A percentile compares a stretch with the other conserved stretches of the same genome.
These are phyloP conservation scores for Boletus rubescentipes DNA, from an alignment of 768 basidiomycete species.

Conservation along the genomic window DNA sequence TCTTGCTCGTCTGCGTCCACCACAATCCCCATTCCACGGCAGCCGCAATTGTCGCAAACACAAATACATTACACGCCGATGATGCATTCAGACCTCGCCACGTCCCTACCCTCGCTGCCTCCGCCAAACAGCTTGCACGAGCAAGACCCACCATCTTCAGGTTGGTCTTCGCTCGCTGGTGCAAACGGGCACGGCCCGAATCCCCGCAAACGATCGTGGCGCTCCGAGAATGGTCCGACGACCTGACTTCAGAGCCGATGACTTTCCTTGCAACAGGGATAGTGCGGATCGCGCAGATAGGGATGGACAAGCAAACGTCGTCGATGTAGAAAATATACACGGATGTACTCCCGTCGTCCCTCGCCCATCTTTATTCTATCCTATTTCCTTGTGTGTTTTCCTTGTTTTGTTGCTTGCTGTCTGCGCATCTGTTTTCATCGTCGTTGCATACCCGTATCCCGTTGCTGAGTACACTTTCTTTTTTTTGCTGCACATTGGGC, in stretches of 20 bases:
- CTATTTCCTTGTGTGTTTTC: not conserved
- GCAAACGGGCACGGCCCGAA: constrained; percentile 21
- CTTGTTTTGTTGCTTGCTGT: not conserved
- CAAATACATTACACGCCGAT: constrained; percentile 4
- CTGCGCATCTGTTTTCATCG: not conserved
- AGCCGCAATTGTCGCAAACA: constrained; percentile 2
- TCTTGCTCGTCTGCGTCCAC: not conserved
- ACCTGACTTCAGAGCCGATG: constrained; percentile 1
- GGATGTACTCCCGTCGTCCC: not conserved
- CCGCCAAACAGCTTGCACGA: constrained; percentile 16
- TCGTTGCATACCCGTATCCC: not conserved
- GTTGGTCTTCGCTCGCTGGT: constrained; percentile 31
- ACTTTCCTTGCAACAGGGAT: not conserved
- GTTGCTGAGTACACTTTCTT: not conserved
- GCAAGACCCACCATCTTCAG: constrained; percentile 19
- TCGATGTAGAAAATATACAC: not conserved
- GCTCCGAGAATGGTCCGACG: constrained; percentile 22
- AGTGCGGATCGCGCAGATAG: not conserved
- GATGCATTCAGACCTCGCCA: constrained; percentile 4
- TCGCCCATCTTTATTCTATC: not conserved
- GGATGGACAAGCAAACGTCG: not conserved
- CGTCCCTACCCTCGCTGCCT: not conserved
- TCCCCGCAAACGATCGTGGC: constrained; percentile 29
- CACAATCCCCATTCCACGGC: not conserved
- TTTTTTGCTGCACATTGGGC: not conserved